phyloP scores from a whole-genome alignment of 345 rosid species.

The Melastoma malabathricum region DNA sequence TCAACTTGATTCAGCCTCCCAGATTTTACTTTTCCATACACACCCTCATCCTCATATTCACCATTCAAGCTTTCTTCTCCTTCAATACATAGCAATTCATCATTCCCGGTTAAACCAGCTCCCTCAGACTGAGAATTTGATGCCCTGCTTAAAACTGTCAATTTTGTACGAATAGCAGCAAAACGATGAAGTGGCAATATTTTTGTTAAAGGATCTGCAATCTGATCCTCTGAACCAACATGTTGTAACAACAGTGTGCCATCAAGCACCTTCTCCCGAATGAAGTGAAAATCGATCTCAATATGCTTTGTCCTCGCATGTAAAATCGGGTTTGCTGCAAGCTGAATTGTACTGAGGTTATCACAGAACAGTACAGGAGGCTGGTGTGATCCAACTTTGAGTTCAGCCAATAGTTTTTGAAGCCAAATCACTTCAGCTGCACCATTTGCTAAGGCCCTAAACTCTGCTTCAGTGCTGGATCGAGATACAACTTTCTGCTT shows the following conservation, averaged over 20 bases:
- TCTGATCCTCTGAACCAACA: not conserved
- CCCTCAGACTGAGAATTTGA: too few species aligned
- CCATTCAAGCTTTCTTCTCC: too few species aligned
- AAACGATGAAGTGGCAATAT: not conserved
- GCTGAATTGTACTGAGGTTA: not conserved
- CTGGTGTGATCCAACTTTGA: not conserved
- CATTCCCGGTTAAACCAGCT: too few species aligned
- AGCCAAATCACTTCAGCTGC: not conserved
- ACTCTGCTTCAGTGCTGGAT: conserved; percentile 3
- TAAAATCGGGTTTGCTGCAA: not conserved
- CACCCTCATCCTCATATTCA: too few species aligned
- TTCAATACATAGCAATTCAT: too few species aligned
- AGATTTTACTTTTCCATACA: too few species aligned
- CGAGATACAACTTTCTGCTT: not conserved
- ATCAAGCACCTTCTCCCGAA: not conserved
- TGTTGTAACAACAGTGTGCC: not conserved
- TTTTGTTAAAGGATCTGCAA: conserved; percentile 1
- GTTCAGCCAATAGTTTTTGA: not conserved
- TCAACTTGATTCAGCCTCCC: too few species aligned
- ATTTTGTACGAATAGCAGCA: too few species aligned
- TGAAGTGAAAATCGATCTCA: conserved; percentile 1
- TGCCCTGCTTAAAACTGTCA: too few species aligned
- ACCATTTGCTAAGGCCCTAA: not conserved
- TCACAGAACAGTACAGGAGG: not conserved
- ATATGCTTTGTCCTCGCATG: conserved; percentile 7